Conservation (phyloP, 345 rosid species). For the Gossypioides kirkii region DNA sequence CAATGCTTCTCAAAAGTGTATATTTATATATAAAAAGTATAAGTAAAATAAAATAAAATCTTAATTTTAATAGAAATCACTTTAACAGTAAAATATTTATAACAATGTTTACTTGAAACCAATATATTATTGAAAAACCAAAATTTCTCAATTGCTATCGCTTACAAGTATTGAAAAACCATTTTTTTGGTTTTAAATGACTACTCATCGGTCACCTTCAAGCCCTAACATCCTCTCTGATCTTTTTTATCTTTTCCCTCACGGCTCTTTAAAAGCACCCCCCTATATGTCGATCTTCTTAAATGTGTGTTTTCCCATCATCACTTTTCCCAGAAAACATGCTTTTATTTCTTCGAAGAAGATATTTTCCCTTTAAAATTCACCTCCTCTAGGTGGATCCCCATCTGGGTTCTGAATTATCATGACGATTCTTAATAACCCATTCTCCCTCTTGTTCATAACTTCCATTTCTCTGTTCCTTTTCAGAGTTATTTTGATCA, state of each 20-base stretch:
- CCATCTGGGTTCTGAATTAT: background rate
- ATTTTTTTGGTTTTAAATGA: background rate
- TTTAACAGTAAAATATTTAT: too few species aligned
- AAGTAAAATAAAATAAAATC: too few species aligned
- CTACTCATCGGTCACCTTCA: background rate
- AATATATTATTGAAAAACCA: too few species aligned
- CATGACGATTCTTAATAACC: constrained; percentile 34
- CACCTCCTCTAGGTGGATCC: background rate
- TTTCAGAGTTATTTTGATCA: constrained; percentile 43
- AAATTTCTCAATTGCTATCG: background rate
- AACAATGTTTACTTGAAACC: too few species aligned
- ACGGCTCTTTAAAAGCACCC: background rate
- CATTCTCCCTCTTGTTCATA: constrained; percentile 21
- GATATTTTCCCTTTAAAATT: background rate
- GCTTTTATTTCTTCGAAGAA: background rate
- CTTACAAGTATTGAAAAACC: constrained; percentile 9
- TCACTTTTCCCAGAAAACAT: background rate
- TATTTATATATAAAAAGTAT: too few species aligned
- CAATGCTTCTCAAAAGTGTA: too few species aligned
- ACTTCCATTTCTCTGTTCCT: constrained; percentile 18
- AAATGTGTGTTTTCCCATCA: too few species aligned
- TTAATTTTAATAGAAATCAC: too few species aligned
- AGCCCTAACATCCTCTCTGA: too few species aligned
- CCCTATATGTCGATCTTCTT: background rate
- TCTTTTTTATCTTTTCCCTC: background rate